Evolutionary conservation across 2,329 filamentous ascomycete genomes (phyloP).

Genomic region (Verticillium alfalfae): DNA sequence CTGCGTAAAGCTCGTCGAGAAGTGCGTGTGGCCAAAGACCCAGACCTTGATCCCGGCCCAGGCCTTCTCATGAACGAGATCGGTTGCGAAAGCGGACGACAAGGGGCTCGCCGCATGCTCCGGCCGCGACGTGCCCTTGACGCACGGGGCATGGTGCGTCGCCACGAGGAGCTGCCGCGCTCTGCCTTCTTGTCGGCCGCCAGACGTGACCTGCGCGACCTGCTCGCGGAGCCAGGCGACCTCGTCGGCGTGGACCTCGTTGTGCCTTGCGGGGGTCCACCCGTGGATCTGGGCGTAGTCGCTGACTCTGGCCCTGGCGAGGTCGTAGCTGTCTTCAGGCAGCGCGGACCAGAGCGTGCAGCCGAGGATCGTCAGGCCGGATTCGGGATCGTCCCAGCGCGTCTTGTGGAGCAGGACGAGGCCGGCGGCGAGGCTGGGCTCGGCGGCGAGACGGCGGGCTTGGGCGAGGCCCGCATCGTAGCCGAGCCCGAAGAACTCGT

Average conservation of each 20-base stretch:
- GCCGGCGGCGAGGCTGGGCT: constrained; percentile 6
- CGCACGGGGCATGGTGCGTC: constrained; percentile 20
- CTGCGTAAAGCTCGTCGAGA: constrained; percentile 14
- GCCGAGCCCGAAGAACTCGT: constrained; percentile 44
- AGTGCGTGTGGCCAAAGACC: constrained; percentile 45
- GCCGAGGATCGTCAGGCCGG: constrained; percentile 23
- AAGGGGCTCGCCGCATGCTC: constrained; percentile 22
- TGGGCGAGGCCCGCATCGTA: no score
- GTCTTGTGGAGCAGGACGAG: constrained; percentile 32
- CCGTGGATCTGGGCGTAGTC: constrained; percentile 44
- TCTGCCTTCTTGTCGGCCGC: constrained; percentile 5
- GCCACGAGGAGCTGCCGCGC: constrained; percentile 28
- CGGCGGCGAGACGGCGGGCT: no score
- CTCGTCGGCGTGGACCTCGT: constrained; percentile 28
- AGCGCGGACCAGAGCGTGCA: constrained; percentile 44
- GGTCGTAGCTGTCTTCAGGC: constrained; percentile 23
- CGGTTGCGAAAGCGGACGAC: constrained; percentile 30
- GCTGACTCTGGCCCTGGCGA: constrained; percentile 37
- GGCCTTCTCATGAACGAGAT: constrained; percentile 23
- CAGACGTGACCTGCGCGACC: constrained; percentile 18
- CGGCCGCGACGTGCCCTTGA: constrained; percentile 15
- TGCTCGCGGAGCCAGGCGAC: constrained; percentile 35
- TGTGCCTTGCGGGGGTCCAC: constrained; percentile 32
- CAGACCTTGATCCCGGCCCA: constrained; percentile 31
- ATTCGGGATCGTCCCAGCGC: constrained; percentile 15